Evolutionary conservation across 2,329 filamentous ascomycete genomes (phyloP), one percentile per base, ranked within the genome.

Genomic region (Akanthomyces lecanii): DNA sequence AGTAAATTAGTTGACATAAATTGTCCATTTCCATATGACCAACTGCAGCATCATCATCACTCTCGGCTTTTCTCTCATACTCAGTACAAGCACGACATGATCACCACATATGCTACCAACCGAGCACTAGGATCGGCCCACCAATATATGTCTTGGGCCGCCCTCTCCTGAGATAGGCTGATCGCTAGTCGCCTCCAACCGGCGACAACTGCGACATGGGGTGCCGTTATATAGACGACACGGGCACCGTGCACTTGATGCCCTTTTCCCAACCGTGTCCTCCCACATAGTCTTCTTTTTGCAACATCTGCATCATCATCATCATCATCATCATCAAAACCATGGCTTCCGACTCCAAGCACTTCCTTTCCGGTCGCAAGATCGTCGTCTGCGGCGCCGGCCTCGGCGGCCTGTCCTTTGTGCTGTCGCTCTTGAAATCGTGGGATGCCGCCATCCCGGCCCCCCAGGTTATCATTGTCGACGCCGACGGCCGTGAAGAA

Each of bases 341-440:
- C 45, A 63, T 63, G 62, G 33, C 62, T 36, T 6, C 45, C 42
- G 55, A 53, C 40, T 42, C 25, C 23, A 21, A 7, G 25, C 66
- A 65, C 33, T 67, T 71, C 55, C 68, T 76, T 50, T 67, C 70
- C 7, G 70, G 71, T 23, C 76, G 77, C 67, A 73, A 69, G 50
- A 76, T 78, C 53, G 67, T 77, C 21, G 68, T 79, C 42, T 69
- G 73, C 28, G 77, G 77, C 36, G 74, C 71, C 28, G 77, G 77
- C 23, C 73, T 78, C n/a, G 73, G 73, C 23, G 75, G 77, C 14
- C 71, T 77, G 23, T 65, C 75, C 5, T 79, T 79, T 64, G 71
- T 69, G 47, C 65, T 73, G 57, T 71, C 75, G 18, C 68, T 79
- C 28, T 69, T 69, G 59, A 74, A 75, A 59, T 69, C 71, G 7